Percentiles rank a stretch among this genome's conserved stretches.
Conservation (phyloP, 108 stramenopile species). For the Skeletonema costatum region DNA sequence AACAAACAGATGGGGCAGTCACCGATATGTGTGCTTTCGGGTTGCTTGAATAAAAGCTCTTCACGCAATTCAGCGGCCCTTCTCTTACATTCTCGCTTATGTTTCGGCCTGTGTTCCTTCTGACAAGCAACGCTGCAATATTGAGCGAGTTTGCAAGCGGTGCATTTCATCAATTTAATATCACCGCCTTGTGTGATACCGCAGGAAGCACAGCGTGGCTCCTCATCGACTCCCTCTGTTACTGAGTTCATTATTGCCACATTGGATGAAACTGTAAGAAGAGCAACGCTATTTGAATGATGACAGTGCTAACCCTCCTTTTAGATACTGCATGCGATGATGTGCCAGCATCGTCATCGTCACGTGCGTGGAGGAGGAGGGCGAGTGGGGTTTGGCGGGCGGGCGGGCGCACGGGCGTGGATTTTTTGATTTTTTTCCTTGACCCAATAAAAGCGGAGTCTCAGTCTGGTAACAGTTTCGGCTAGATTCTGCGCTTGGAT, state of each 20-base stretch:
- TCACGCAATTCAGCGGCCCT: neutral
- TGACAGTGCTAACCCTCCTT: too few species aligned
- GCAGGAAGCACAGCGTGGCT: conserved; percentile 1
- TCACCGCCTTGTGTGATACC: neutral
- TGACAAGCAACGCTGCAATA: conserved; percentile 3
- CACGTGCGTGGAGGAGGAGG: too few species aligned
- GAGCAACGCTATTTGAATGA: too few species aligned
- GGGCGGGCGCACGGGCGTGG: too few species aligned
- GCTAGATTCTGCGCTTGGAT: too few species aligned
- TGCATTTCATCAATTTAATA: neutral
- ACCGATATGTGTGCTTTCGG: neutral
- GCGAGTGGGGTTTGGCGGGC: too few species aligned
- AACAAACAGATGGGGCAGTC: neutral
- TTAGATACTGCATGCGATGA: too few species aligned
- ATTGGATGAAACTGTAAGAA: neutral
- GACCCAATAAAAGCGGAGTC: too few species aligned
- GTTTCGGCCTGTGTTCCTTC: neutral
- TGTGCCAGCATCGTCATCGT: too few species aligned
- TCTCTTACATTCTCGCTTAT: conserved; percentile 1
- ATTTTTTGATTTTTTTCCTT: too few species aligned
- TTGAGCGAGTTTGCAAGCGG: neutral
- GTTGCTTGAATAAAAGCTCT: neutral
- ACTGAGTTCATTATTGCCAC: neutral
- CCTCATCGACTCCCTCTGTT: neutral
- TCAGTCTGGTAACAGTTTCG: too few species aligned